Percentiles rank a stretch among this genome's conserved stretches.
phyloP scores from a whole-genome alignment of 805 yeast species.

The Candida broadrunensis region DNA sequence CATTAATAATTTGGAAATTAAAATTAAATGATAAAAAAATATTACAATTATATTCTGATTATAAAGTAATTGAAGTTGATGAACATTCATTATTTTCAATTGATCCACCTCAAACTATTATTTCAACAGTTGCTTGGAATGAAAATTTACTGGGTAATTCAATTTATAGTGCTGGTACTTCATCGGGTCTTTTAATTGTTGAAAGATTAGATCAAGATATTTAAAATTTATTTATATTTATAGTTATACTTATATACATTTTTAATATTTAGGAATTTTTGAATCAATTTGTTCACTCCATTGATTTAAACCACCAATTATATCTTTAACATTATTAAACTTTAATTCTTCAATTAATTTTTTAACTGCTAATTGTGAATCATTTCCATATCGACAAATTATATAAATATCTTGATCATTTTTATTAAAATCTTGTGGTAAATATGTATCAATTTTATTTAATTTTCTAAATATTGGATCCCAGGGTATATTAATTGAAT shows the following conservation, averaged over 20 bases:
- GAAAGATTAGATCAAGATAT: constrained; percentile 32
- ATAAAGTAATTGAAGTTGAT: constrained; percentile 28
- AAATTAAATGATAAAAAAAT: constrained; percentile 6
- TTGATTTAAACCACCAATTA: constrained; percentile 71
- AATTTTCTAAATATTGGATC: constrained; percentile 37
- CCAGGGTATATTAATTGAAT: constrained; percentile 64
- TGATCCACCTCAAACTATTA: constrained; percentile 48
- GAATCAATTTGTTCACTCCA: constrained; percentile 67
- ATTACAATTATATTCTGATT: constrained; percentile 24
- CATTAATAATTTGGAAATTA: constrained; percentile 36
- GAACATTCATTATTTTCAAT: constrained; percentile 25
- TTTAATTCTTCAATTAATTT: constrained; percentile 51
- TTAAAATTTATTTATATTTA: not conserved
- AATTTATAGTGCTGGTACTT: constrained; percentile 52
- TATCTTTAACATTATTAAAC: constrained; percentile 53
- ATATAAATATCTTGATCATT: constrained; percentile 43
- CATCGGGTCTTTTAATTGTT: constrained; percentile 49
- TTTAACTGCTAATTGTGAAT: constrained; percentile 75
- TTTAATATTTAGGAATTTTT: constrained; percentile 61
- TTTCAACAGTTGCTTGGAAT: constrained; percentile 59
- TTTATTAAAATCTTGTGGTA: constrained; percentile 19
- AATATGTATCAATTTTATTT: constrained; percentile 15
- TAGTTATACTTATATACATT: constrained; percentile 1
- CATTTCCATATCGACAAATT: constrained; percentile 87
- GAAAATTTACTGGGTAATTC: constrained; percentile 42